These are phyloP conservation scores for Candida bentonensis DNA, from an alignment of 805 yeast species.

Conservation along the genomic window DNA sequence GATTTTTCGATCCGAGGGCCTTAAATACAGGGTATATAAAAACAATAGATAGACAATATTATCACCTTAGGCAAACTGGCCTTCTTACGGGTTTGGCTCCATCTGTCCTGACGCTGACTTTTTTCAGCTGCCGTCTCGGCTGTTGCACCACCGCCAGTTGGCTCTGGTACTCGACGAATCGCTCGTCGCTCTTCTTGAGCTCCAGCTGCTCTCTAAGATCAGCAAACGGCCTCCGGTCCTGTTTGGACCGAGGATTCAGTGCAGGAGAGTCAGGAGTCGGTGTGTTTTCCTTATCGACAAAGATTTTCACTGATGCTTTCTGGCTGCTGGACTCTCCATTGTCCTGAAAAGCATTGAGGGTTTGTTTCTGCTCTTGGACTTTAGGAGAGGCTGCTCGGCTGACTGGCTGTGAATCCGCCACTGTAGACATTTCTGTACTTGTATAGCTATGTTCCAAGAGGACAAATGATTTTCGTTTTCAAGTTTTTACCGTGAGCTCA, in stretches of 20 bases:
- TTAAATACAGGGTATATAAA: not conserved
- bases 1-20: no score
- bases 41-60: not conserved
- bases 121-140: not conserved
- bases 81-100: not conserved
- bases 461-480: not conserved
- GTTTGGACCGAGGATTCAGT: not conserved
- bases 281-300: slow-evolving; percentile 10
- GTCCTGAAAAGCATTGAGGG: no score
- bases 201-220: not conserved
- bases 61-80: not conserved
- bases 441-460: not conserved
- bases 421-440: not conserved
- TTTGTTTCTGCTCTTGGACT: not conserved
- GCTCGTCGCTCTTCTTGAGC: not conserved
- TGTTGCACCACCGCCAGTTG: not conserved
- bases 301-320: not conserved
- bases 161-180: not conserved
- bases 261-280: slow-evolving; percentile 12
- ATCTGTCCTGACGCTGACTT: not conserved
- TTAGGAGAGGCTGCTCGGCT: not conserved
- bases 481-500: not conserved
- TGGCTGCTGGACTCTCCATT: no score
- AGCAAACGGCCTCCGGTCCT: not conserved
- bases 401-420: not conserved